A percentile compares a stretch with the other conserved stretches of the same genome.
Evolutionary conservation across 2,329 filamentous ascomycete genomes (phyloP).

Genomic region (Pseudocercospora eumusae): DNA sequence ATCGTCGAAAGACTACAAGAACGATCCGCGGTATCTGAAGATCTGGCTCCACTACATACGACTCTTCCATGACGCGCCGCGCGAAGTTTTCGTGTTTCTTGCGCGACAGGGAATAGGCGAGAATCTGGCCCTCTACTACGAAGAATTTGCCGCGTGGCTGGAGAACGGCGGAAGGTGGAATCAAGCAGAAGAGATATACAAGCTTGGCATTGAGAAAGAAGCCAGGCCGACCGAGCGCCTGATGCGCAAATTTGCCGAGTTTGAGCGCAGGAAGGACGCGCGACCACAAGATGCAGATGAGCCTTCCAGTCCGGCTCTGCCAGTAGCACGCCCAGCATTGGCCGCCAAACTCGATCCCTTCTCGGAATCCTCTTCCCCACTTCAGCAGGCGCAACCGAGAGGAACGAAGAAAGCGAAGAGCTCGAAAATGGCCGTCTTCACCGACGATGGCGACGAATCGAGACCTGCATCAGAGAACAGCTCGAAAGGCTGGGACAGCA

Average conservation of each 20-base stretch:
- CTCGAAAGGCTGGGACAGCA: constrained; percentile 84
- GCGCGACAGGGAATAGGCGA: constrained; percentile 87
- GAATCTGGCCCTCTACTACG: constrained; percentile 85
- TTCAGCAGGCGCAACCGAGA: constrained; percentile 64
- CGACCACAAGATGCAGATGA: constrained; percentile 61
- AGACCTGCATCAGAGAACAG: constrained; percentile 56
- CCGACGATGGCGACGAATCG: constrained; percentile 61
- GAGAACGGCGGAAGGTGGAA: constrained; percentile 80
- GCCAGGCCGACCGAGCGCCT: constrained; percentile 80
- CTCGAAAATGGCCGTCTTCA: constrained; percentile 88
- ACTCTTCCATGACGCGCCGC: constrained; percentile 88
- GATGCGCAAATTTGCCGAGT: constrained; percentile 87
- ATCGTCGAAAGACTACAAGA: constrained; percentile 82
- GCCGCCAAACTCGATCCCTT: constrained; percentile 87
- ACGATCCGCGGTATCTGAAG: constrained; percentile 90
- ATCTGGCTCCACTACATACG: constrained; percentile 93
- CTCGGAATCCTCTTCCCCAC: constrained; percentile 55
- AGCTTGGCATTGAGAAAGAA: constrained; percentile 82
- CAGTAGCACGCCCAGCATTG: constrained; percentile 66
- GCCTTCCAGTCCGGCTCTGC: constrained; percentile 83
- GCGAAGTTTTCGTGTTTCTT: constrained; percentile 89
- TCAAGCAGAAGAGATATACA: constrained; percentile 93
- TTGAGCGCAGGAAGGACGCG: constrained; percentile 75
- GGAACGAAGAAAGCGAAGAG: constrained; percentile 66
- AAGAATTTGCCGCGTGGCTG: constrained; percentile 93